Conservation (phyloP, 208 protist species). For the Trypanosoma caninum region DNA sequence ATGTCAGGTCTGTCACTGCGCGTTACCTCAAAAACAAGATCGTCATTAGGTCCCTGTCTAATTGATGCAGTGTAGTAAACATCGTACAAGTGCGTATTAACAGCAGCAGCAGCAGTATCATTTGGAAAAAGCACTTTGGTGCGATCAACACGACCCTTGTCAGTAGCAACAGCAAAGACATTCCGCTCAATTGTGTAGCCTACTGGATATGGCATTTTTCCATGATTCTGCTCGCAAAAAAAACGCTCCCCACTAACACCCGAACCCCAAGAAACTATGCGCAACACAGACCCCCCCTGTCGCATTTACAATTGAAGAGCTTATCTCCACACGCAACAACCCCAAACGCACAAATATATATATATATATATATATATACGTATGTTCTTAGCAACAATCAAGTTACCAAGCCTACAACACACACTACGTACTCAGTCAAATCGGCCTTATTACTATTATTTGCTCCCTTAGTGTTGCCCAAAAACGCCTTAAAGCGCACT, state of each 20-base stretch:
- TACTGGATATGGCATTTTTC: conserved; percentile 29
- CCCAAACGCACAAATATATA: too few relatives aligned
- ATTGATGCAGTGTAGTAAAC: conserved; percentile 50
- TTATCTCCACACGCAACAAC: too few relatives aligned
- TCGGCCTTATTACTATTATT: too few relatives aligned
- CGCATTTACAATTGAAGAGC: too few relatives aligned
- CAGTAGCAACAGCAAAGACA: conserved; percentile 33
- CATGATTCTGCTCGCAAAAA: conserved; percentile 4
- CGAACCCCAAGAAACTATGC: conserved; percentile 42
- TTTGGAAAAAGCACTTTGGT: conserved; percentile 13
- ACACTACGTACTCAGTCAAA: too few relatives aligned
- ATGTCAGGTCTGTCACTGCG: conserved; percentile 58
- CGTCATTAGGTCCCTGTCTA: conserved; percentile 5
- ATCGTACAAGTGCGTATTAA: neutral
- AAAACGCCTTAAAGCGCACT: too few relatives aligned
- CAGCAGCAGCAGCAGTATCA: conserved; percentile 1
- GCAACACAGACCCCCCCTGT: too few relatives aligned
- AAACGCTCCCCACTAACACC: conserved; percentile 36
- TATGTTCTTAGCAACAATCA: too few relatives aligned
- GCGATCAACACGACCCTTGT: neutral
- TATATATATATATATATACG: too few relatives aligned
- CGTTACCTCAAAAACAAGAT: conserved; percentile 41
- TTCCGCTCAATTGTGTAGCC: conserved; percentile 54
- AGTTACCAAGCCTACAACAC: too few relatives aligned
- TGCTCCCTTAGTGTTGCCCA: too few relatives aligned